Conservation (phyloP, 768 basidiomycete species). For the Phylloporus arenicola region DNA sequence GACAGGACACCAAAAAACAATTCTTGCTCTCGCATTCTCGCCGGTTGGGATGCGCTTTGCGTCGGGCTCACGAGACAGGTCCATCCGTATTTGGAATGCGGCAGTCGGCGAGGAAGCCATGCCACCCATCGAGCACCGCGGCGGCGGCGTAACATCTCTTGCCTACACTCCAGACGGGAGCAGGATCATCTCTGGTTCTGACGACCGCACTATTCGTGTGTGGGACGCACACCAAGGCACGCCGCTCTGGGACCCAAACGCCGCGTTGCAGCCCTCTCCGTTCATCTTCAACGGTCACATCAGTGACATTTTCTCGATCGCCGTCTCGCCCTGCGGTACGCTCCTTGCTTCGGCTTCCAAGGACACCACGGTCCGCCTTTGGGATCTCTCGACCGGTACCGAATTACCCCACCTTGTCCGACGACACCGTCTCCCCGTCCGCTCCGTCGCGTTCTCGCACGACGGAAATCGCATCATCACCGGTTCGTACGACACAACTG, state of each 20-base stretch:
- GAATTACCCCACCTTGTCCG: constrained; percentile 26
- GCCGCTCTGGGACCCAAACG: constrained; percentile 10
- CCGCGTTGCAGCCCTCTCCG: constrained; percentile 2
- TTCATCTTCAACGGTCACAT: constrained; percentile 17
- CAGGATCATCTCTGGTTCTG: constrained; percentile 27
- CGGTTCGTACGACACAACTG: constrained; percentile 19
- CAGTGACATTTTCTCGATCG: constrained; percentile 23
- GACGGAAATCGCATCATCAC: constrained; percentile 28
- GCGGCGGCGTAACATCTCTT: constrained; percentile 21
- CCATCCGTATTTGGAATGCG: constrained; percentile 28
- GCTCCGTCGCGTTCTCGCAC: constrained; percentile 24
- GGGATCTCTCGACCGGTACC: constrained; percentile 16
- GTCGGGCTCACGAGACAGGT: constrained; percentile 29
- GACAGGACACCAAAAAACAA: constrained; percentile 20
- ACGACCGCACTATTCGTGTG: constrained; percentile 26
- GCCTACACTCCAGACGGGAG: constrained; percentile 28
- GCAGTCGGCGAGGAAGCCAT: constrained; percentile 13
- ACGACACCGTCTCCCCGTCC: constrained; percentile 23
- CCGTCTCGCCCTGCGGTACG: constrained; percentile 28
- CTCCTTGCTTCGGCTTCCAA: constrained; percentile 29
- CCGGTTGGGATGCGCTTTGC: constrained; percentile 22
- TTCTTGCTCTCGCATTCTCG: constrained; percentile 29
- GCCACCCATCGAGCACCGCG: constrained; percentile 12
- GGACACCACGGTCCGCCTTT: constrained; percentile 29
- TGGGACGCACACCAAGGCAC: constrained; percentile 25